A percentile compares a stretch with the other conserved stretches of the same genome.
Conservation (phyloP, 768 basidiomycete species). For the Hypholoma fasciculare region DNA sequence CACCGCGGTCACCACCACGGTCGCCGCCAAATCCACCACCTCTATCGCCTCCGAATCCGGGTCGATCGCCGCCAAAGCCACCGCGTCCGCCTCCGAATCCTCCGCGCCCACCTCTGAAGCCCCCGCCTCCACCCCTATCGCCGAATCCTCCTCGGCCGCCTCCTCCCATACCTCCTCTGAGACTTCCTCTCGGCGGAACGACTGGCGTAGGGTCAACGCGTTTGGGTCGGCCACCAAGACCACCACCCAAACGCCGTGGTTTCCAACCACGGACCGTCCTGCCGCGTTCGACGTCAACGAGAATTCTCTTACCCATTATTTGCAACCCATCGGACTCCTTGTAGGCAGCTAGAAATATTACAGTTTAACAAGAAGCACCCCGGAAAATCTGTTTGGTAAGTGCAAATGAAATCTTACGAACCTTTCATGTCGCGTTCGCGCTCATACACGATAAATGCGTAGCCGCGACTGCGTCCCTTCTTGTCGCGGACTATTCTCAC, state of each 20-base stretch:
- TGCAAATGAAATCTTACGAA: conserved; percentile 26
- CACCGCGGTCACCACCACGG: conserved; percentile 32
- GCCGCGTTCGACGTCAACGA: conserved; percentile 98
- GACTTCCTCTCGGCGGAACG: conserved; percentile 28
- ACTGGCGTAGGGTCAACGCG: conserved; percentile 51
- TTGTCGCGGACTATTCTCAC: conserved; percentile 92
- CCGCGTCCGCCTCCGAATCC: conserved; percentile 37
- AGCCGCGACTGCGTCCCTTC: conserved; percentile 84
- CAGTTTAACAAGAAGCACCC: conserved; percentile 15
- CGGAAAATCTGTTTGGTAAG: conserved; percentile 4
- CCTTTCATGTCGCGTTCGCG: conserved; percentile 99
- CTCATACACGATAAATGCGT: conserved; percentile 97
- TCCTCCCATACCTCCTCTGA: conserved; percentile 3
- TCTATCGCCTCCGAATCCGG: conserved; percentile 46
- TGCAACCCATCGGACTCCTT: conserved; percentile 98
- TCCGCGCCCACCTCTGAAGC: conserved; percentile 40
- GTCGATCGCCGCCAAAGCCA: conserved; percentile 47
- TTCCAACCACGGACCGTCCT: conserved; percentile 99
- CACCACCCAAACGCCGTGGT: conserved; percentile 94
- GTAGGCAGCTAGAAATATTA: conserved; percentile 70
- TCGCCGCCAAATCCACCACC: conserved; percentile 44
- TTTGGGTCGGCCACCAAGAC: conserved; percentile 97
- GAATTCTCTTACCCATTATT: conserved; percentile 93
- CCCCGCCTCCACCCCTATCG: conserved; percentile 37
- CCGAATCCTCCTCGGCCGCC: conserved; percentile 44